These are phyloP conservation scores for Brettanomyces custersianus DNA, from an alignment of 805 yeast genomes.

Conservation along the genomic window DNA sequence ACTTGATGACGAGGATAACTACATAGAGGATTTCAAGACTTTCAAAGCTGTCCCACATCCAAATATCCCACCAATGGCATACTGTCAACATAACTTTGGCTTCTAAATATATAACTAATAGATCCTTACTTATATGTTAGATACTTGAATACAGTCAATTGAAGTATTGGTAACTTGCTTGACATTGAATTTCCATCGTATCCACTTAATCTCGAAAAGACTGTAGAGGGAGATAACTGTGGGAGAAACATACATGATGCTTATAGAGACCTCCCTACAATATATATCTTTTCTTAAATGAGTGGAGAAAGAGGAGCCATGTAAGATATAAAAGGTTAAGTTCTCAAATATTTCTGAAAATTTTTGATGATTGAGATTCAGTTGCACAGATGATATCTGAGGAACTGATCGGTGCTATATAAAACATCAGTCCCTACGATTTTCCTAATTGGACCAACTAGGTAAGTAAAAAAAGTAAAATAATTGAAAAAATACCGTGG, in stretches of 20 bases:
- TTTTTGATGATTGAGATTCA: too few relatives aligned
- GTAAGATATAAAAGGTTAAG: too few relatives aligned
- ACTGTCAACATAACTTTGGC: conserved; percentile 39
- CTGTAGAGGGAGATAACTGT: conserved; percentile 32
- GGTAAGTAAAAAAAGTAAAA: too few relatives aligned
- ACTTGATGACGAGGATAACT: conserved; percentile 34
- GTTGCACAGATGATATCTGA: too few relatives aligned
- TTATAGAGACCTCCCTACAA: conserved; percentile 31
- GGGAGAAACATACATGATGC: conserved; percentile 14
- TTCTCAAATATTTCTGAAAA: too few relatives aligned
- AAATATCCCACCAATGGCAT: conserved; percentile 89
- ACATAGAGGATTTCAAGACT: conserved; percentile 43
- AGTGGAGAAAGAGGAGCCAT: conserved; percentile 23
- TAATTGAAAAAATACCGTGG: too few relatives aligned
- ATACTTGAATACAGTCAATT: neutral
- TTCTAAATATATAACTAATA: neutral
- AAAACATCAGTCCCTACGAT: too few relatives aligned
- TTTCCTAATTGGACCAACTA: too few relatives aligned
- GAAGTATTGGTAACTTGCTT: neutral
- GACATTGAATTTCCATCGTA: neutral
- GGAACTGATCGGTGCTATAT: too few relatives aligned
- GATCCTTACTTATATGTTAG: neutral
- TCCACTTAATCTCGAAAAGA: conserved; percentile 23
- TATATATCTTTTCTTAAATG: conserved; percentile 28
- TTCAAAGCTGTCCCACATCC: conserved; percentile 89